Base-by-base conservation (phyloP, 345 rosid genomes). In the Dimocarpus longan region DNA sequence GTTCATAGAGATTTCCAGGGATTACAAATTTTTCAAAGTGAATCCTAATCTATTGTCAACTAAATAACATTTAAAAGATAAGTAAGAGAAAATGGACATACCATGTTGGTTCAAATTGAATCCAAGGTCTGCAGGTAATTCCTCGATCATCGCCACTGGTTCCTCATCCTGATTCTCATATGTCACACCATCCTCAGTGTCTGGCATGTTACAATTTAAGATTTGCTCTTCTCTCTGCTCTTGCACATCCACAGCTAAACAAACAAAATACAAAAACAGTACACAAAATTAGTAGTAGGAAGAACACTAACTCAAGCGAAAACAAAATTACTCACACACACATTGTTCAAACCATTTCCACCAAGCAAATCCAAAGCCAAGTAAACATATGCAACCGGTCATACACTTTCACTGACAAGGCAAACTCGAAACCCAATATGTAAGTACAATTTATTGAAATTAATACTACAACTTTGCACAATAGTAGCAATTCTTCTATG, bases 141-240 rank as follows among this genome's bases (percentile, higher is more conserved):
- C 94, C 80, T 94, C 93, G 67, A 88, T 44, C 89, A 86, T 90
- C 22, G 88, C 90, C 74, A 87, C 85, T 3, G 86, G 81, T 78
- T 90, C 93, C 70, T 89, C 94, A 73, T 87, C 92, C 59, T 82
- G 88, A 71, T 90, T 87, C 74, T 90, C 92, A 71, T 80, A 86
- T 0, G 80, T 88, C 67, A 84, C 85, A 64, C 79, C 90, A 80
- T 85, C 88, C 77, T 88, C 90, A 5, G 85, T 80, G 66, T 90
- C 95, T 5, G 92, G 85, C 84, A 83, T 68, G 56, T 81, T 88
- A 76, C 85, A 87, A 37, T 81, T 89, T 68, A 92, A 76, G 44
- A 86, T 82, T 81, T 85, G 91, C 78, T 91, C 95, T 81, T 83
- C 92, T 57, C 78, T 74, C 78, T 82, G 85, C 73, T 74, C 75